A percentile compares a stretch with the other conserved stretches of the same genome.
Evolutionary conservation across 2,329 filamentous ascomycete species (phyloP).

Genomic region (Cercospora sesami): DNA sequence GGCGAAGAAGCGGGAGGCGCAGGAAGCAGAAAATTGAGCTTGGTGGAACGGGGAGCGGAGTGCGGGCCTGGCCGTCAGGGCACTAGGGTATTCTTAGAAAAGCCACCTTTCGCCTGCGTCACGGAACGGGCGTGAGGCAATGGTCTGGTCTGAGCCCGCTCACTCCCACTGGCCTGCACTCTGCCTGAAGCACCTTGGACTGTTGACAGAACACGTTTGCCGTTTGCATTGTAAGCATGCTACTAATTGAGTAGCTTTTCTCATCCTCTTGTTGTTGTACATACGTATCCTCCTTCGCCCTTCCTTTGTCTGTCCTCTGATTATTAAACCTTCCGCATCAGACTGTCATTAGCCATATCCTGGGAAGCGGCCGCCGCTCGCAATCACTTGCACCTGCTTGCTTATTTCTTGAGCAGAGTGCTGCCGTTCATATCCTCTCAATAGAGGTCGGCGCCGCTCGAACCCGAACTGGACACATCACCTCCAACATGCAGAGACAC

Average conservation of each 20-base stretch:
- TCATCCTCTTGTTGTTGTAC: background rate
- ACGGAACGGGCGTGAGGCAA: background rate
- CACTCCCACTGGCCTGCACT: background rate
- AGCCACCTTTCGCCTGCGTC: slow-evolving; percentile 8
- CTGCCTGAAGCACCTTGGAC: background rate
- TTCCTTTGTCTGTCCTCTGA: slow-evolving; percentile 10
- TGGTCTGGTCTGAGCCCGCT: background rate
- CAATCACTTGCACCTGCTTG: background rate
- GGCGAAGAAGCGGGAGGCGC: slow-evolving; percentile 6
- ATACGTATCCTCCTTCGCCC: background rate
- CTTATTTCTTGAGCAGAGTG: background rate
- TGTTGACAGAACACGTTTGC: background rate
- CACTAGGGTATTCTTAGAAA: background rate
- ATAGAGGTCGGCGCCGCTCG: background rate
- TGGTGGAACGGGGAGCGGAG: background rate
- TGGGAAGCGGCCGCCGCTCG: background rate
- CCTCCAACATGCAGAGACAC: background rate
- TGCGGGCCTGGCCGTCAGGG: background rate
- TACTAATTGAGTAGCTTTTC: background rate
- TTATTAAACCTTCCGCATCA: slow-evolving; percentile 7
- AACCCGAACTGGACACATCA: background rate
- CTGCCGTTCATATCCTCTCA: background rate
- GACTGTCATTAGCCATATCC: slow-evolving; percentile 9
- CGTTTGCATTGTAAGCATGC: background rate
- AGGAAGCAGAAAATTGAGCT: background rate